These are phyloP conservation scores for Suhomyces canberraensis DNA, from an alignment of 805 yeast species.

Conservation along the genomic window DNA sequence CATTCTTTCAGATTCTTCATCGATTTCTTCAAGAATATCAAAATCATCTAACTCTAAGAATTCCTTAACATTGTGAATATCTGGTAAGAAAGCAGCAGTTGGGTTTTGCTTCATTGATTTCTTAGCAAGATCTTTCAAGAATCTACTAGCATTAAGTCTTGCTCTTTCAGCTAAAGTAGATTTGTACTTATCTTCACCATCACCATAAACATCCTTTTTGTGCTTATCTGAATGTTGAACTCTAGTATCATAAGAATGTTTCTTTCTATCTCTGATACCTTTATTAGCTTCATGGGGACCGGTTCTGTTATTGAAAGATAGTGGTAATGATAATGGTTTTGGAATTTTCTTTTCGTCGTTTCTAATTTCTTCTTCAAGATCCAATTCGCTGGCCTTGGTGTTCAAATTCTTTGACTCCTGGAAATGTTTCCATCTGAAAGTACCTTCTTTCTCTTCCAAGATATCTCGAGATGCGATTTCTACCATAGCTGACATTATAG, in stretches of 20 bases:
- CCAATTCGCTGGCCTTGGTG: constrained; percentile 6
- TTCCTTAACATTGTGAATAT: constrained; percentile 51
- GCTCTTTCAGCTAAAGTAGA: constrained; percentile 44
- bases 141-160: constrained; percentile 50
- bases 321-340: constrained; percentile 35
- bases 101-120: constrained; percentile 40
- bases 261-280: constrained; percentile 82
- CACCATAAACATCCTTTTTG: constrained; percentile 70
- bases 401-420: constrained; percentile 15
- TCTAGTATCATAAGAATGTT: constrained; percentile 77
- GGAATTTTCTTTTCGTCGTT: constrained; percentile 20
- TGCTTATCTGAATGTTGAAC: constrained; percentile 67
- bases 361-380: constrained; percentile 19
- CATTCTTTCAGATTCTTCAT: constrained; percentile 36
- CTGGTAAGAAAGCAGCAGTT: constrained; percentile 47
- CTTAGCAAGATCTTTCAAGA: constrained; percentile 55
- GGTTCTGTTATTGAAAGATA: constrained; percentile 84
- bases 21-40: constrained; percentile 32
- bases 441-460: constrained; percentile 48
- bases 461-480: constrained; percentile 73
- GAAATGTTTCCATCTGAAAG: constrained; percentile 42
- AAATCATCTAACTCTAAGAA: constrained; percentile 49
- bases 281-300: constrained; percentile 70
- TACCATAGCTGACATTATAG: constrained; percentile 60
- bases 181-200: constrained; percentile 65